Percentiles rank a stretch among this genome's conserved stretches.
Conservation (phyloP, 2,329 filamentous ascomycete genomes). For the Aureobasidium leucospermi region DNA sequence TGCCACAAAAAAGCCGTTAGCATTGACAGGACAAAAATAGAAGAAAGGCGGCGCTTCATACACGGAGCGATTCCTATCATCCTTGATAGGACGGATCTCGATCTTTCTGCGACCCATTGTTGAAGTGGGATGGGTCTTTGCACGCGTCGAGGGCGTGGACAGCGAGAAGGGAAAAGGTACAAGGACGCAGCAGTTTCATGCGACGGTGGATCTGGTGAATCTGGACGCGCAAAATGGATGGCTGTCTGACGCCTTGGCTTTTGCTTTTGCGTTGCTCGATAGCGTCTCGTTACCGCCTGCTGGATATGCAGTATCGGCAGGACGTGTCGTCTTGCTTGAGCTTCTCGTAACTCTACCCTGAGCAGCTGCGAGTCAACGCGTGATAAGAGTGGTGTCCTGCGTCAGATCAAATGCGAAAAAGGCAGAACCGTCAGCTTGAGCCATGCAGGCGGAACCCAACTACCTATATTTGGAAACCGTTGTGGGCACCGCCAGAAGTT, state of each 20-base stretch:
- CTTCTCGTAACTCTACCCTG: not conserved
- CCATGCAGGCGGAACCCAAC: not conserved
- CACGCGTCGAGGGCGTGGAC: not conserved
- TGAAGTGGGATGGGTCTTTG: not conserved
- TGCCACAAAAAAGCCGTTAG: conserved; percentile 31
- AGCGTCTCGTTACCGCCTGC: not conserved
- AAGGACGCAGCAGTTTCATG: not conserved
- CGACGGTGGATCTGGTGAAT: not conserved
- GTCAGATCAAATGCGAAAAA: conserved; percentile 10
- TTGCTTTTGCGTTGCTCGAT: not conserved
- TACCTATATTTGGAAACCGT: conserved; percentile 7
- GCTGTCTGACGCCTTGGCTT: conserved; percentile 2
- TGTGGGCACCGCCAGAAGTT: not conserved
- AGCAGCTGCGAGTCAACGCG: not conserved
- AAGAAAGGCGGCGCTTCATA: conserved; percentile 37
- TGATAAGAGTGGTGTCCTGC: conserved; percentile 10
- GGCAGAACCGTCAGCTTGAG: conserved; percentile 1
- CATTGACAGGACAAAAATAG: not conserved
- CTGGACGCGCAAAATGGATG: not conserved
- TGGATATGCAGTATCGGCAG: conserved; percentile 1
- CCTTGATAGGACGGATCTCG: conserved; percentile 98
- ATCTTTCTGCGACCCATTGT: conserved; percentile 97
- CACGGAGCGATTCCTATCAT: conserved; percentile 96
- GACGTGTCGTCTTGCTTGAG: not conserved
- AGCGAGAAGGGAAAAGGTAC: not conserved